Evolutionary conservation across 2,329 filamentous ascomycete genomes (phyloP).

Genomic region (Emmonsiellopsis sp.): DNA sequence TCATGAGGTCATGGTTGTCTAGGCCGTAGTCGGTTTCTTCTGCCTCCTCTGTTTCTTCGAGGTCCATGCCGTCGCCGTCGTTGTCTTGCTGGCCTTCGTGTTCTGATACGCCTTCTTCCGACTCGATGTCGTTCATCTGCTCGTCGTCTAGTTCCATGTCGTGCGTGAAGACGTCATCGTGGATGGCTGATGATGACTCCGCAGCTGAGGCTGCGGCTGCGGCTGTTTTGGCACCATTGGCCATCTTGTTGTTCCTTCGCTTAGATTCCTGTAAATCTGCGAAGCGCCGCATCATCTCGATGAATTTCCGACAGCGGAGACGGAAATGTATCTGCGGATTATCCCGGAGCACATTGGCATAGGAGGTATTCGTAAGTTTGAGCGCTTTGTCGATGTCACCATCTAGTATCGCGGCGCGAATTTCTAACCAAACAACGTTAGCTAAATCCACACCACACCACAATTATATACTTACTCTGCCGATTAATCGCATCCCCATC

Average conservation of each 20-base stretch:
- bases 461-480: conserved; percentile 54
- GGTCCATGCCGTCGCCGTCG: conserved; percentile 34
- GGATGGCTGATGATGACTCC: conserved; percentile 24
- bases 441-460: neutral
- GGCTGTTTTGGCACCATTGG: too few species aligned
- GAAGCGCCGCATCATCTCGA: conserved; percentile 80
- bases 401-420: conserved; percentile 76
- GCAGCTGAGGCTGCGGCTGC: too few species aligned
- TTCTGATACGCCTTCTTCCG: conserved; percentile 38
- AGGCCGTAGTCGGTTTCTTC: conserved; percentile 27
- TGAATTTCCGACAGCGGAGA: conserved; percentile 80
- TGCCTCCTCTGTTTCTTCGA: conserved; percentile 48
- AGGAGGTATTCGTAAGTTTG: conserved; percentile 69
- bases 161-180: conserved; percentile 38
- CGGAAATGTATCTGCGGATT: conserved; percentile 83
- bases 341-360: conserved; percentile 68
- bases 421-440: conserved; percentile 46
- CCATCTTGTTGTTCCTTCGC: conserved; percentile 33
- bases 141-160: conserved; percentile 54
- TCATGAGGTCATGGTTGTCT: conserved; percentile 47
- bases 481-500: conserved; percentile 79
- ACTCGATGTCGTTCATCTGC: conserved; percentile 32
- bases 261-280: conserved; percentile 40
- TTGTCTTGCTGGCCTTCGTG: conserved; percentile 44
- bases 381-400: conserved; percentile 87